Evolutionary conservation across 1,284 basidiomycete genomes (phyloP).

Genomic region (Apiotrichum brassicae): DNA sequence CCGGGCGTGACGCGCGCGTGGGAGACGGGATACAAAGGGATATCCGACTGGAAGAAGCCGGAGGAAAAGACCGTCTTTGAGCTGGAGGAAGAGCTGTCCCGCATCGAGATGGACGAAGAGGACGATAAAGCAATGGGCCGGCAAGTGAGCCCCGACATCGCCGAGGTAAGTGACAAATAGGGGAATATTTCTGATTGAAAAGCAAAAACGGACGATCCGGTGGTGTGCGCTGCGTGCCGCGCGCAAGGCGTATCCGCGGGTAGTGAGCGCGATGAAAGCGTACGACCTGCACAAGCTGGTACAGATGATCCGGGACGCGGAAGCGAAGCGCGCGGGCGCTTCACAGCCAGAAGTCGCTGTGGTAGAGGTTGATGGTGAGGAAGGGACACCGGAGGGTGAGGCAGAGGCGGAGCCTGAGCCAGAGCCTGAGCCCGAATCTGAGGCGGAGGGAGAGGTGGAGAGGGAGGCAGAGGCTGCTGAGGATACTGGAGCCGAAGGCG

Average conservation of each 20-base stretch:
- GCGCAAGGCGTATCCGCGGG: constrained; percentile 25
- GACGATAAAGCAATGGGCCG: constrained; percentile 38
- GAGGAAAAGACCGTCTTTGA: constrained; percentile 10
- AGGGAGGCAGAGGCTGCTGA: constrained; percentile 3
- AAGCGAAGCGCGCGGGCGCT: background rate
- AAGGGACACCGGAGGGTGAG: constrained; percentile 6
- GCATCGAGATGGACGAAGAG: constrained; percentile 33
- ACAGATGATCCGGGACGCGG: constrained; percentile 13
- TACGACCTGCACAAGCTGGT: constrained; percentile 29
- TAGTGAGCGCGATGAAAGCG: constrained; percentile 21
- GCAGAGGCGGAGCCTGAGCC: constrained; percentile 1
- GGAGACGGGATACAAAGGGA: constrained; percentile 26
- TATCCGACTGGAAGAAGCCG: constrained; percentile 30
- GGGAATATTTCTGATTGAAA: background rate
- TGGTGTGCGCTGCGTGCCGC: constrained; percentile 38
- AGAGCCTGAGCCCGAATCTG: constrained; percentile 3
- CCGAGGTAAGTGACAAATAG: constrained; percentile 20
- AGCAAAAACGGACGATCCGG: constrained; percentile 27
- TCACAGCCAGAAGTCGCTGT: constrained; percentile 2
- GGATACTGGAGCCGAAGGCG: background rate
- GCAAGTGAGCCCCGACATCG: constrained; percentile 20
- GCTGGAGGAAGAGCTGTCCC: constrained; percentile 27
- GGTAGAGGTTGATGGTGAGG: constrained; percentile 1
- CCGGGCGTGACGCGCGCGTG: constrained; percentile 29
- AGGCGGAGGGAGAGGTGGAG: constrained; percentile 6